Conservation (phyloP, 1,139 yeast genomes). For the Ashbya aceris region DNA sequence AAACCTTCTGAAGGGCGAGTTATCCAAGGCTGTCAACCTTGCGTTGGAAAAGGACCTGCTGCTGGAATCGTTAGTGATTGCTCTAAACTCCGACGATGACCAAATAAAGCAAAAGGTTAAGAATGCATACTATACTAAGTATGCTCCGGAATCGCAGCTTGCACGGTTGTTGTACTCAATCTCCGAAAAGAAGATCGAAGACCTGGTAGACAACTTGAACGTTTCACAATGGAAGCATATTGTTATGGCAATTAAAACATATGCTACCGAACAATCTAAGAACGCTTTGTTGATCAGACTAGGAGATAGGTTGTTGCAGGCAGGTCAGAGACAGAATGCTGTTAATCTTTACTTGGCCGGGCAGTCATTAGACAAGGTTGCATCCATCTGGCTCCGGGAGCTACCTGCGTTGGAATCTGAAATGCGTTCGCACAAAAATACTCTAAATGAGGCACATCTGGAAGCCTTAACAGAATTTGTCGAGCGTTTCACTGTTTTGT, state of each 20-base stretch:
- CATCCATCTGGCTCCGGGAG: conserved; percentile 78
- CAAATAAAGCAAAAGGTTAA: conserved; percentile 56
- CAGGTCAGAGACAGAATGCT: conserved; percentile 59
- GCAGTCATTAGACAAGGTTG: conserved; percentile 66
- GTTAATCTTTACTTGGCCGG: conserved; percentile 75
- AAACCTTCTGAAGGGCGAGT: conserved; percentile 54
- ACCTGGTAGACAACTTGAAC: conserved; percentile 70
- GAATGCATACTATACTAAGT: conserved; percentile 56
- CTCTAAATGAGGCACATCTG: conserved; percentile 70
- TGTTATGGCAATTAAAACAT: conserved; percentile 60
- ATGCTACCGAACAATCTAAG: conserved; percentile 34
- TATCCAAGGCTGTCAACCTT: conserved; percentile 56
- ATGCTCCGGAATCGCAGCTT: conserved; percentile 42
- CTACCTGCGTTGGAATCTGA: conserved; percentile 49
- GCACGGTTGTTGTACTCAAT: conserved; percentile 68
- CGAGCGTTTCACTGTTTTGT: conserved; percentile 72
- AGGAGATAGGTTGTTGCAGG: conserved; percentile 59
- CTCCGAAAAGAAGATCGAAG: conserved; percentile 52
- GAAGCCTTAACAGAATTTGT: conserved; percentile 74
- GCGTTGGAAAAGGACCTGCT: conserved; percentile 58
- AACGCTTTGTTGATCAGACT: conserved; percentile 50
- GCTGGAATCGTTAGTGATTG: conserved; percentile 73
- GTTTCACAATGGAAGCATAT: conserved; percentile 76
- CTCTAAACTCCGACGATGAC: conserved; percentile 58
- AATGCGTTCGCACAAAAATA: conserved; percentile 36